Percentiles rank a stretch among this genome's conserved stretches.
phyloP scores from a whole-genome alignment of 805 yeast species.

The Metschnikowia gelsemii region DNA sequence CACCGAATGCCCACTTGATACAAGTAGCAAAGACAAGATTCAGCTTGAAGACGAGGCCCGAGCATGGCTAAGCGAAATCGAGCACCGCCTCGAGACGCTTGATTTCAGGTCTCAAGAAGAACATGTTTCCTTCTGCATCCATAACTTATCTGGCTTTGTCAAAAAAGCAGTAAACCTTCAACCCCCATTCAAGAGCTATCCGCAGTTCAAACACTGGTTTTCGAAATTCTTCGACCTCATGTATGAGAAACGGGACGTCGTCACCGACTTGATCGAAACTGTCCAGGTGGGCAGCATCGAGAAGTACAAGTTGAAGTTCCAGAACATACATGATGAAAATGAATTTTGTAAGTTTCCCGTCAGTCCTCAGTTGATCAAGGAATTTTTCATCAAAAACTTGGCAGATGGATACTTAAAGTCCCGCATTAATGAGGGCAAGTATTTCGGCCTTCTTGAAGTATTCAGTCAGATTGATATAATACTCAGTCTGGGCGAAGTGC shows the following conservation, averaged over 20 bases:
- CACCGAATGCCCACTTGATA: constrained; percentile 9
- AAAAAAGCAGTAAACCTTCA: constrained; percentile 8
- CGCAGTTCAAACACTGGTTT: constrained; percentile 10
- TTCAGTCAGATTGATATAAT: constrained; percentile 5
- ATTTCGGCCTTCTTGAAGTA: constrained; percentile 9
- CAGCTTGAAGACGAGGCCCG: constrained; percentile 7
- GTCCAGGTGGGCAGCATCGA: constrained; percentile 2
- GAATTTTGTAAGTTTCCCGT: constrained; percentile 11
- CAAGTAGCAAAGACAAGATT: constrained; percentile 6
- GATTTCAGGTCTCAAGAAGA: constrained; percentile 9
- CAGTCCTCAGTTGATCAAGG: constrained; percentile 10
- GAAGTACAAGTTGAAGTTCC: constrained; percentile 7
- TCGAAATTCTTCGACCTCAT: constrained; percentile 3
- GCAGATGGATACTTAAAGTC: constrained; percentile 4
- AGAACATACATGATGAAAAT: constrained; percentile 9
- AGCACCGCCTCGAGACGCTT: constrained; percentile 1
- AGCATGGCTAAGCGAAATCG: constrained; percentile 4
- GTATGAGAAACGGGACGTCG: constrained; percentile 8
- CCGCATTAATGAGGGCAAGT: constrained; percentile 4
- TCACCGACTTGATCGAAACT: constrained; percentile 7
- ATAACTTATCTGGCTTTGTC: constrained; percentile 7
- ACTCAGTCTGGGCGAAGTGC: constrained; percentile 2
- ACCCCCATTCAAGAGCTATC: constrained; percentile 10
- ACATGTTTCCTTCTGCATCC: constrained; percentile 9
- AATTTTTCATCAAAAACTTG: constrained; percentile 10